Evolutionary conservation across 2,329 filamentous ascomycete genomes (phyloP).

Genomic region (Falciphora oryzae): DNA sequence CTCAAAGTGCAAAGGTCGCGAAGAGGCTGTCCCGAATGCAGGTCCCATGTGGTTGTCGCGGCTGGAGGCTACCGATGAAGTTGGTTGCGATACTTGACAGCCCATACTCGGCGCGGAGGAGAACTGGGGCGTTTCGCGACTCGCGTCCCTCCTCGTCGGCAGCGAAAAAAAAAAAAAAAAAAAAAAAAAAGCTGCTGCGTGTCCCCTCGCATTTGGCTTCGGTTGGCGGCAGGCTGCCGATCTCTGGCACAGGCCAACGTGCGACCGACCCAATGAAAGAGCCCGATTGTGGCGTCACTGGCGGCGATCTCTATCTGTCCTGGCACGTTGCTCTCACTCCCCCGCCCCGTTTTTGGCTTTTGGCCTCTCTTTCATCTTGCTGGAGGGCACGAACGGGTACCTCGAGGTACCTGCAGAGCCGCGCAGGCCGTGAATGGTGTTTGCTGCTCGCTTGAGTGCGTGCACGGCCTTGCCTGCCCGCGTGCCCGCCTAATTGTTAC

Average conservation of each 20-base stretch:
- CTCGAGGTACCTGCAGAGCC: not conserved
- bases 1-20: too few relatives aligned
- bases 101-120: too few relatives aligned
- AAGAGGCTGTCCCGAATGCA: not conserved
- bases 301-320: slow-evolving; percentile 15
- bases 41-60: not conserved
- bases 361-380: not conserved
- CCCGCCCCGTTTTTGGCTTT: not conserved
- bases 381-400: not conserved
- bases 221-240: not conserved
- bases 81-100: not conserved
- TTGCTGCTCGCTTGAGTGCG: not conserved
- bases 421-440: not conserved
- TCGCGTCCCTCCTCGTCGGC: not conserved
- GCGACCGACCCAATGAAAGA: slow-evolving; percentile 14
- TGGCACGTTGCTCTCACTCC: not conserved
- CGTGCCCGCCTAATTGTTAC: slow-evolving; percentile 3
- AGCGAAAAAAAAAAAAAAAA: too few relatives aligned
- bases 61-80: not conserved
- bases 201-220: not conserved
- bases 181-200: not conserved
- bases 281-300: slow-evolving; percentile 16
- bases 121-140: not conserved
- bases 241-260: not conserved
- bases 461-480: not conserved